Conservation (phyloP, 352 stramenopile genomes). For the Phytophthora sansomeana region DNA sequence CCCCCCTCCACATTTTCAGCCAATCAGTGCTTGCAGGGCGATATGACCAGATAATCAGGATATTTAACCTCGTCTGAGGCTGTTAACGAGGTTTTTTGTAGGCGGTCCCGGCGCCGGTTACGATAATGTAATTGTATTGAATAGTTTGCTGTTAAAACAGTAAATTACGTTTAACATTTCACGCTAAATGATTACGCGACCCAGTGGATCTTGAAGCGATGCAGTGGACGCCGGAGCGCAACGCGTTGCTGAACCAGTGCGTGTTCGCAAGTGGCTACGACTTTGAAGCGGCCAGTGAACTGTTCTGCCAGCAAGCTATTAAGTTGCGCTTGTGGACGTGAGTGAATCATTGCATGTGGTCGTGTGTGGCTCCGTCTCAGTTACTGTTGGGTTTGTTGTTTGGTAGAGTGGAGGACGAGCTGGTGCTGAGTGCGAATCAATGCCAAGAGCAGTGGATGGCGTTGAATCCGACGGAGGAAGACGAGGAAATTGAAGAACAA, state of each 20-base stretch:
- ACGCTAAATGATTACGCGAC: too few relatives aligned
- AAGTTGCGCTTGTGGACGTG: constrained; percentile 59
- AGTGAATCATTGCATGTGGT: constrained; percentile 2
- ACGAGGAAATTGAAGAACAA: constrained; percentile 24
- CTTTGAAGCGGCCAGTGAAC: constrained; percentile 50
- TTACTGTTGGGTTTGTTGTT: background rate
- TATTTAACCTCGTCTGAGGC: too few relatives aligned
- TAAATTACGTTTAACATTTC: too few relatives aligned
- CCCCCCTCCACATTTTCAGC: too few relatives aligned
- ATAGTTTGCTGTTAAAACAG: too few relatives aligned
- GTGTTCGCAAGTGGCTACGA: constrained; percentile 82
- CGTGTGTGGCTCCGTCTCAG: constrained; percentile 1
- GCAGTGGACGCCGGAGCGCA: constrained; percentile 72
- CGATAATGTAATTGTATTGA: too few relatives aligned
- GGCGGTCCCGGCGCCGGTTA: too few relatives aligned
- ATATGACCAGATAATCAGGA: too few relatives aligned
- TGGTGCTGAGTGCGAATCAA: constrained; percentile 51
- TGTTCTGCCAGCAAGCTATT: constrained; percentile 49
- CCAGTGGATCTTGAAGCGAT: constrained; percentile 41
- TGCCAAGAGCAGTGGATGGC: constrained; percentile 75
- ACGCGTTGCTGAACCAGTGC: constrained; percentile 77
- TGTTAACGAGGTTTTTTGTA: too few relatives aligned
- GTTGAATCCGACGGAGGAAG: constrained; percentile 64
- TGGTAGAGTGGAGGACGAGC: constrained; percentile 20
- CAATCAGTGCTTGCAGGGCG: too few relatives aligned